Percentiles rank a stretch among this genome's conserved stretches.
phyloP scores from a whole-genome alignment of 139 green algal species.

The Coelastrella sp. region DNA sequence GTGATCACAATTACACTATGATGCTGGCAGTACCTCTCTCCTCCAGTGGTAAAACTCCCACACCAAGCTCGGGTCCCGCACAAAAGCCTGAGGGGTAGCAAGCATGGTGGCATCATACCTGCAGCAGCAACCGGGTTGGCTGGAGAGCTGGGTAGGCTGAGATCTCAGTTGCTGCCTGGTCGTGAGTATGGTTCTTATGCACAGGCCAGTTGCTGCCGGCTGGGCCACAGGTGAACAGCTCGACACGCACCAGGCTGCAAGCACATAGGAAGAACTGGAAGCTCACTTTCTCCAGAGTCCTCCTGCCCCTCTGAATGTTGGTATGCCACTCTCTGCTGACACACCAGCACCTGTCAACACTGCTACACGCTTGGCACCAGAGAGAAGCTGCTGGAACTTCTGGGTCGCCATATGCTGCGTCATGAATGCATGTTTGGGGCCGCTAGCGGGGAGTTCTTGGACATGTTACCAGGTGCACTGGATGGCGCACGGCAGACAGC shows the following conservation, averaged over 20 bases:
- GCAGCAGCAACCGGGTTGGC: background rate
- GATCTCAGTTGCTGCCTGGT: too few species aligned
- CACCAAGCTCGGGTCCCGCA: slow-evolving; percentile 61
- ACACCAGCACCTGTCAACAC: slow-evolving; percentile 1
- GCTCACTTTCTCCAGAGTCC: slow-evolving; percentile 60
- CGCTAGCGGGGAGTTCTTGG: background rate
- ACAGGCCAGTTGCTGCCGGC: too few species aligned
- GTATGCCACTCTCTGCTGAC: slow-evolving; percentile 63
- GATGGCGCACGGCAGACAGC: too few species aligned
- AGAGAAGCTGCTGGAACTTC: background rate
- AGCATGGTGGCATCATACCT: slow-evolving; percentile 60
- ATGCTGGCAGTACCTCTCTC: background rate
- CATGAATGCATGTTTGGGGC: too few species aligned
- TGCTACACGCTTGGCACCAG: background rate
- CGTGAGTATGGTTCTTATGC: too few species aligned
- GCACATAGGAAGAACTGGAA: background rate
- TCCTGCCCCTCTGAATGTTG: slow-evolving; percentile 64
- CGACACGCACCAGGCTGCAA: background rate
- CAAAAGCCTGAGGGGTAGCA: slow-evolving; percentile 69
- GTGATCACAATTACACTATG: background rate
- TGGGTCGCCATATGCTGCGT: background rate
- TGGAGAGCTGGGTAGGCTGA: too few species aligned
- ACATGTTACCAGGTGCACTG: background rate
- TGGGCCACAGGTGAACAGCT: too few species aligned
- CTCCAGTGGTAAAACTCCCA: slow-evolving; percentile 57